phyloP scores from a whole-genome alignment of 2,329 filamentous ascomycete species.

The Bipolaris victoriae region DNA sequence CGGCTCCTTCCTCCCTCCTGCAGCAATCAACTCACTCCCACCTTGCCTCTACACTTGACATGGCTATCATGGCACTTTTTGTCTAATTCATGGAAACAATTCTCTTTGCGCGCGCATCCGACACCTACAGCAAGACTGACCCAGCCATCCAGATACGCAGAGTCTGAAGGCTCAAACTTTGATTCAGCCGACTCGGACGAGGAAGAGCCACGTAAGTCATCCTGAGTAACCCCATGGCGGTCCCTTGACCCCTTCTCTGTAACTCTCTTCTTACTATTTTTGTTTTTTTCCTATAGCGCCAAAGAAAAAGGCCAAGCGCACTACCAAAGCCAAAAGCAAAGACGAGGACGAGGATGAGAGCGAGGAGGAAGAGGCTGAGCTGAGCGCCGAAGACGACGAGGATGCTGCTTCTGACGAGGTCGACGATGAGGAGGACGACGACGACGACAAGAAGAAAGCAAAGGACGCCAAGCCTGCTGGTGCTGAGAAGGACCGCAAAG shows the following conservation, averaged over 20 bases:
- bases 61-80: not conserved
- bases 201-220: slow-evolving; percentile 44
- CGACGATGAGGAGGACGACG: slow-evolving; percentile 41
- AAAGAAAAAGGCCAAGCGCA: slow-evolving; percentile 45
- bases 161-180: slow-evolving; percentile 47
- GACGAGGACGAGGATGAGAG: slow-evolving; percentile 41
- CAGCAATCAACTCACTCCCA: not conserved
- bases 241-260: not conserved
- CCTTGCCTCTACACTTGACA: not conserved
- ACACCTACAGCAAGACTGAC: slow-evolving; percentile 27
- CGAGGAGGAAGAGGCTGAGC: slow-evolving; percentile 38
- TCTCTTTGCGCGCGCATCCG: not conserved
- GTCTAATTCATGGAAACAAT: not conserved
- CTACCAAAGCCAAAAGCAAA: slow-evolving; percentile 38
- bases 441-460: slow-evolving; percentile 46
- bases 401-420: slow-evolving; percentile 30
- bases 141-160: slow-evolving; percentile 39
- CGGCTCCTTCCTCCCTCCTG: not conserved
- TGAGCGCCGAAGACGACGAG: slow-evolving; percentile 12
- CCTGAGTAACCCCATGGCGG: not conserved
- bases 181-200: slow-evolving; percentile 47
- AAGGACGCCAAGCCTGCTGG: slow-evolving; percentile 47
- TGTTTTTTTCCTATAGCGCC: slow-evolving; percentile 29
- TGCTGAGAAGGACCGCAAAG: slow-evolving; percentile 44
- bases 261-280: not conserved